A percentile compares a stretch with the other conserved stretches of the same genome.
Conservation (phyloP, 768 basidiomycete genomes). For the Pisolithus sp. region DNA sequence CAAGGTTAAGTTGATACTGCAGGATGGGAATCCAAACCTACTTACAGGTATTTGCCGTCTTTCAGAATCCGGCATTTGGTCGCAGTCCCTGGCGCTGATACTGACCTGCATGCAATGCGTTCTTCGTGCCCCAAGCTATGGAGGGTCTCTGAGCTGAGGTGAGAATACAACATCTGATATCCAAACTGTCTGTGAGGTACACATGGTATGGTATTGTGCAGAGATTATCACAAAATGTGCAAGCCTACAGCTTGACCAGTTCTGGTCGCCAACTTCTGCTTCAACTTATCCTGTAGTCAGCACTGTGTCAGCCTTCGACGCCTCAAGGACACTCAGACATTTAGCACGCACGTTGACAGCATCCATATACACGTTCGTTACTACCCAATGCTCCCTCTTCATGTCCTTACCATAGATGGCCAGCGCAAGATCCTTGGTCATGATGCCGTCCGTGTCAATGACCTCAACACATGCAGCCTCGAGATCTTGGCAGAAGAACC, state of each 20-base stretch:
- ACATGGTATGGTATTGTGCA: neutral
- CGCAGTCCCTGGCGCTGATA: no score
- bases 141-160: neutral
- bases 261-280: constrained; percentile 35
- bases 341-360: constrained; percentile 69
- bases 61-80: no score
- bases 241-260: constrained; percentile 15
- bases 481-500: constrained; percentile 67
- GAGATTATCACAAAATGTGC: neutral
- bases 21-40: no score
- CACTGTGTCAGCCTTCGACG: constrained; percentile 8
- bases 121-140: neutral
- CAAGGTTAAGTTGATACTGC: no score
- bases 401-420: constrained; percentile 88
- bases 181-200: neutral
- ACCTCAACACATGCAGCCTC: constrained; percentile 88
- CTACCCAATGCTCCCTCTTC: constrained; percentile 95
- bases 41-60: no score
- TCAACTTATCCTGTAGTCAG: constrained; percentile 34
- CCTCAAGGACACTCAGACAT: neutral
- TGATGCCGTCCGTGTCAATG: constrained; percentile 83
- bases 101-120: no score
- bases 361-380: constrained; percentile 91
- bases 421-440: constrained; percentile 97
- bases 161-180: constrained; percentile 12